Evolutionary conservation across 805 yeast genomes (phyloP).

Genomic region (Candida glaebosa): DNA sequence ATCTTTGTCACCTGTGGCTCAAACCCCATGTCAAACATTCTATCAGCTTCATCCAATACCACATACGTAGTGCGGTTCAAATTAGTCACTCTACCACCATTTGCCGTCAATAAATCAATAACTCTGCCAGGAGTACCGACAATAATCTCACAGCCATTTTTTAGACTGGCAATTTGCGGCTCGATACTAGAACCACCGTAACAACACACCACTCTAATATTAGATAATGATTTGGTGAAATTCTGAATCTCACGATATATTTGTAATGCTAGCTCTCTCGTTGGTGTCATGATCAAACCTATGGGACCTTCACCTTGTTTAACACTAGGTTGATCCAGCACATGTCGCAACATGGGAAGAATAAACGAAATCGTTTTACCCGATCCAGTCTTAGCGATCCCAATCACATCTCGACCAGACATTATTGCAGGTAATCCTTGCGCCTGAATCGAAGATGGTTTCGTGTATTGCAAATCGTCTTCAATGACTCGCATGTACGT

Average conservation of each 20-base stretch:
- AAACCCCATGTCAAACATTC: slow-evolving; percentile 96
- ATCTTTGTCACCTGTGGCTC: slow-evolving; percentile 92
- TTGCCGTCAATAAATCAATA: slow-evolving; percentile 82
- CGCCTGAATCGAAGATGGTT: slow-evolving; percentile 85
- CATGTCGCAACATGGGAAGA: slow-evolving; percentile 80
- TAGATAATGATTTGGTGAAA: slow-evolving; percentile 49
- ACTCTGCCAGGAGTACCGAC: slow-evolving; percentile 96
- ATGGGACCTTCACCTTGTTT: slow-evolving; percentile 61
- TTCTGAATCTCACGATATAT: slow-evolving; percentile 63
- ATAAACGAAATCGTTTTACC: slow-evolving; percentile 92
- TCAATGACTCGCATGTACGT: slow-evolving; percentile 51
- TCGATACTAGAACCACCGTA: slow-evolving; percentile 89
- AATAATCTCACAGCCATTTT: slow-evolving; percentile 72
- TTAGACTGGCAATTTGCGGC: slow-evolving; percentile 74
- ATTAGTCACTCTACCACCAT: slow-evolving; percentile 71
- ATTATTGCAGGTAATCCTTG: slow-evolving; percentile 89
- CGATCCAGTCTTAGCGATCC: slow-evolving; percentile 94
- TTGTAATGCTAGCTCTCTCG: slow-evolving; percentile 88
- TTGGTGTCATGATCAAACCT: slow-evolving; percentile 81
- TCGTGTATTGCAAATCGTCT: slow-evolving; percentile 46
- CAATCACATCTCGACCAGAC: slow-evolving; percentile 87
- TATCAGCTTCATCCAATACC: slow-evolving; percentile 94
- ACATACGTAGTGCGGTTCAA: slow-evolving; percentile 69
- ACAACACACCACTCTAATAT: slow-evolving; percentile 66
- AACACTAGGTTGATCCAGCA: slow-evolving; percentile 64